These are phyloP conservation scores for Calocera cornea DNA, from an alignment of 768 basidiomycete genomes.

Conservation along the genomic window DNA sequence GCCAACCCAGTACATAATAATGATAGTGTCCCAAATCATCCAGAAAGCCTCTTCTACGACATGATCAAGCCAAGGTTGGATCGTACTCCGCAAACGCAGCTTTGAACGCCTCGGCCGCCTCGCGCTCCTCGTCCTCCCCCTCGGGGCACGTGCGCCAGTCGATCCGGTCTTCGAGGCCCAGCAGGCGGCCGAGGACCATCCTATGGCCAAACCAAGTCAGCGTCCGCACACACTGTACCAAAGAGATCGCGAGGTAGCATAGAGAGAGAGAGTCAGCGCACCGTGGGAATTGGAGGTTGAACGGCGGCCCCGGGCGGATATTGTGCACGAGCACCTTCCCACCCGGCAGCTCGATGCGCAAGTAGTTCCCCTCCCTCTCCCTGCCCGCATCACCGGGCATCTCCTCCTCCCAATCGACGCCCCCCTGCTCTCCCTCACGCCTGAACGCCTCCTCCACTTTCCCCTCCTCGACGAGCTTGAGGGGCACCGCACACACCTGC, in stretches of 20 bases:
- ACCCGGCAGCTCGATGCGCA: conserved; percentile 79
- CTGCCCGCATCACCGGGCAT: conserved; percentile 17
- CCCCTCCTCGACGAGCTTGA: conserved; percentile 33
- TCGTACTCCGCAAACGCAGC: conserved; percentile 65
- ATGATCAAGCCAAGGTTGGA: conserved; percentile 23
- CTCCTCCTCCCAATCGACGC: conserved; percentile 64
- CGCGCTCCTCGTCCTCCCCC: conserved; percentile 70
- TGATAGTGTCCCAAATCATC: no score
- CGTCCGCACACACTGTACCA: background rate
- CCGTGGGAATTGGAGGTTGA: conserved; percentile 91
- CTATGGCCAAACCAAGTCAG: conserved; percentile 31
- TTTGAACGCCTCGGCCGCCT: conserved; percentile 75
- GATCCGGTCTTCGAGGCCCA: conserved; percentile 60
- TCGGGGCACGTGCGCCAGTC: conserved; percentile 89
- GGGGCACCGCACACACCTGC: conserved; percentile 65
- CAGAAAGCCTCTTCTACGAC: no score
- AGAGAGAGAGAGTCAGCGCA: no score
- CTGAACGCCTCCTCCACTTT: conserved; percentile 59
- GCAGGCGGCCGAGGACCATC: conserved; percentile 63
- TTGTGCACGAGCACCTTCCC: conserved; percentile 77
- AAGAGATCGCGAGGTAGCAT: conserved; percentile 6
- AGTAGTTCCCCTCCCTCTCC: conserved; percentile 54
- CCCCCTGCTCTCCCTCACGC: conserved; percentile 48
- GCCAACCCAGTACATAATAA: no score
- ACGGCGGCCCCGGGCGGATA: conserved; percentile 61